These are phyloP conservation scores for Populus hybrid DNA, from an alignment of 441 rosid species.

Conservation along the genomic window DNA sequence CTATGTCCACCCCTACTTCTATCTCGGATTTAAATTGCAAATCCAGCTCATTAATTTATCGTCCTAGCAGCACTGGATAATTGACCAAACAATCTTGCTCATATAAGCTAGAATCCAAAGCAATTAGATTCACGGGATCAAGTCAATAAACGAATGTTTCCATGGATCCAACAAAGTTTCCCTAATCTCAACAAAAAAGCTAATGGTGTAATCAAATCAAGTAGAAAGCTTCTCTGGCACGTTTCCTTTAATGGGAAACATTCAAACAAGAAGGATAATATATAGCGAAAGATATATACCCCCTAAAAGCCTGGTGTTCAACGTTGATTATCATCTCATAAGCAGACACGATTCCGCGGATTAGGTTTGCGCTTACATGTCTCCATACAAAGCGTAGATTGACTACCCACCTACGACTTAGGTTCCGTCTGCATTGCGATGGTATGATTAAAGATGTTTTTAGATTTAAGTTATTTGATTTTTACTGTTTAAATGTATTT, in stretches of 20 bases:
- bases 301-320: not conserved
- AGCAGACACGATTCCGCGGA: not conserved
- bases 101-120: not conserved
- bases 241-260: not conserved
- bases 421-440: not conserved
- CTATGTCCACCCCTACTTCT: not conserved
- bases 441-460: not conserved
- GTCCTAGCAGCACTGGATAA: not conserved
- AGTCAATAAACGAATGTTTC: not conserved
- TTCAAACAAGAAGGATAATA: not conserved
- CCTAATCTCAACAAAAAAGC: not conserved
- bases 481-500: not conserved
- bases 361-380: not conserved
- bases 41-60: not conserved
- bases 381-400: not conserved
- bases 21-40: no score
- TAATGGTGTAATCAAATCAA: not conserved
- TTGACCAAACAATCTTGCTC: not conserved
- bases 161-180: not conserved
- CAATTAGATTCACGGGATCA: not conserved
- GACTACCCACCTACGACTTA: not conserved
- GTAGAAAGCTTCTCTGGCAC: not conserved
- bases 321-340: not conserved
- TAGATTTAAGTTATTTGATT: no score
- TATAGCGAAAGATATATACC: not conserved